These are phyloP conservation scores for Clonostachys chloroleuca DNA, from an alignment of 2,329 filamentous ascomycete genomes.

Conservation along the genomic window DNA sequence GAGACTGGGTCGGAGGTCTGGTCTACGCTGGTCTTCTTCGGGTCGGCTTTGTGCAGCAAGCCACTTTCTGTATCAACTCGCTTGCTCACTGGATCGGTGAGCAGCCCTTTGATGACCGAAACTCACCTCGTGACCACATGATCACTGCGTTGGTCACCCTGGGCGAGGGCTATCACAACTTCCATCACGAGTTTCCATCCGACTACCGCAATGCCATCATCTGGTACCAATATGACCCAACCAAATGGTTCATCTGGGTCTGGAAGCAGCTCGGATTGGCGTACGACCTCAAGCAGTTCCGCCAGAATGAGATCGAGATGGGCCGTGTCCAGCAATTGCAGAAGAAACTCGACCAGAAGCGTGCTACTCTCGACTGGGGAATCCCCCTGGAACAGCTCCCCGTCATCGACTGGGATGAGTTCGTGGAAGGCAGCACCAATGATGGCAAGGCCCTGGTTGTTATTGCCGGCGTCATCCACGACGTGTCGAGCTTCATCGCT, in stretches of 20 bases:
- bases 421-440: constrained; percentile 67
- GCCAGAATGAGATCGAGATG: constrained; percentile 88
- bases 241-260: constrained; percentile 82
- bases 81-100: constrained; percentile 88
- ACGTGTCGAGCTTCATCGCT: constrained; percentile 79
- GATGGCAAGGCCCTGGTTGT: constrained; percentile 71
- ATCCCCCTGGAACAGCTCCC: constrained; percentile 80
- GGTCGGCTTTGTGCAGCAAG: constrained; percentile 87
- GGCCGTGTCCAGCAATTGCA: constrained; percentile 82
- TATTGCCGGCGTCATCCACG: constrained; percentile 81
- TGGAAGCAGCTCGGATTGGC: constrained; percentile 84
- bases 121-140: constrained; percentile 84
- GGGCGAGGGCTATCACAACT: constrained; percentile 90
- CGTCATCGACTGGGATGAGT: constrained; percentile 84
- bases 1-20: constrained; percentile 77
- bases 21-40: constrained; percentile 82
- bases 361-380: constrained; percentile 79
- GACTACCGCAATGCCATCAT: constrained; percentile 90
- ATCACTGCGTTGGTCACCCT: constrained; percentile 82
- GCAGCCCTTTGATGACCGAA: constrained; percentile 89
- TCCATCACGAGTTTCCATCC: constrained; percentile 91
- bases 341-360: constrained; percentile 91
- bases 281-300: constrained; percentile 87
- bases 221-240: constrained; percentile 89
- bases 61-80: constrained; percentile 91